phyloP scores from a whole-genome alignment of 2,329 filamentous ascomycete species.

The Botryotinia narcissicola region DNA sequence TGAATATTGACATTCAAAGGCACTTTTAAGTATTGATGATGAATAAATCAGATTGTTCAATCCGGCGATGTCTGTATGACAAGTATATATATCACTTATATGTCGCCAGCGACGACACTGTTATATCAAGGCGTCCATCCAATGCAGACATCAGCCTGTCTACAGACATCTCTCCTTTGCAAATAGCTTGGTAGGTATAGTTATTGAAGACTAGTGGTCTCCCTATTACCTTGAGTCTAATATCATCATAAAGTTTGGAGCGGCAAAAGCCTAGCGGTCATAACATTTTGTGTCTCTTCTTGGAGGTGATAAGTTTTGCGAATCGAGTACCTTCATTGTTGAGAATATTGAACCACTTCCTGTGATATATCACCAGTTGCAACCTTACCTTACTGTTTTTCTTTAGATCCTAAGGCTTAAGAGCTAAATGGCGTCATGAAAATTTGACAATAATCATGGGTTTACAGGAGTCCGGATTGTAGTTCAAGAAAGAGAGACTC shows the following conservation, averaged over 20 bases:
- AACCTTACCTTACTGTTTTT: neutral
- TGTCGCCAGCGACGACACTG: neutral
- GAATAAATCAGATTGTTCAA: neutral
- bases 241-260: fast-evolving
- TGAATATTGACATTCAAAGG: neutral
- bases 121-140: neutral
- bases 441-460: neutral
- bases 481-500: neutral
- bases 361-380: neutral
- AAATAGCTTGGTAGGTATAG: neutral
- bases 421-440: neutral
- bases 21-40: neutral
- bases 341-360: neutral
- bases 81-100: neutral
- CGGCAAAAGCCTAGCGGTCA: neutral
- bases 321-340: neutral
- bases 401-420: neutral
- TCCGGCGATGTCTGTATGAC: neutral
- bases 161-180: neutral
- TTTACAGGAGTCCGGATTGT: neutral
- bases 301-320: neutral
- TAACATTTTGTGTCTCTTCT: neutral
- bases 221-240: neutral
- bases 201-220: neutral
- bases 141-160: neutral